Evolutionary conservation across 1,284 basidiomycete species (phyloP), one percentile per base, ranked within the genome.

Genomic region (Ceratobasidium sp.): DNA sequence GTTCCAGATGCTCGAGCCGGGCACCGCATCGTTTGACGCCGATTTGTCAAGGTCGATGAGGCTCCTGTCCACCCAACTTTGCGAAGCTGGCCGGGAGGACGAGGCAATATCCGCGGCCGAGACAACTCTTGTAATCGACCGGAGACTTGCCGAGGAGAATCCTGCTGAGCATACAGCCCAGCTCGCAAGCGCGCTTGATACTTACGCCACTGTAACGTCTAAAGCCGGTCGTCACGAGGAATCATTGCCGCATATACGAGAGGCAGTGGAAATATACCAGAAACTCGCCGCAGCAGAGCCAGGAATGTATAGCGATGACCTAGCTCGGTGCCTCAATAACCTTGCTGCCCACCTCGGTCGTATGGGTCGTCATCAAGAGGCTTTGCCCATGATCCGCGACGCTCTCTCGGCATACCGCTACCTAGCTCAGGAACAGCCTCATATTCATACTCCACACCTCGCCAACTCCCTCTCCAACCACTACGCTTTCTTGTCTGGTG

Each of bases 301-400:
- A n/a, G 56, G 26, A 15, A 10, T 12, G 9, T 39, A 60, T 39
- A 64, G 28, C 26, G 20, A 28, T 33, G 20, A 28, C 20, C 42
- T 68, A 10, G 66, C 66, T 15, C 4, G 28, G 23, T 46, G 39
- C 28, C 66, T 68, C 66, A 39, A 68, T 23, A 46, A 44, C 20
- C 66, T 68, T 44, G 40, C 66, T 39, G n/a, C 44, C 28, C 33
- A 26, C 20, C 66, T 68, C 44, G 40, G 39, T 26, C 39, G 13
- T 10, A n/a, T 46, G 44, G 44, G 46, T 5, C 66, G 44, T 23
- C 40, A 68, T 23, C 42, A 68, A 44, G 66, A 68, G 42, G 66
- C 66, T 28, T 44, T 68, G 13, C n/a, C 66, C 7, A 26, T 42
- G 20, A 49, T 68, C 13, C 66, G 28, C n/a, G 66, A 68, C 6